These are phyloP conservation scores for Mucor racemosus DNA, from an alignment of 371 early-diverging fungal genomes.

Conservation along the genomic window DNA sequence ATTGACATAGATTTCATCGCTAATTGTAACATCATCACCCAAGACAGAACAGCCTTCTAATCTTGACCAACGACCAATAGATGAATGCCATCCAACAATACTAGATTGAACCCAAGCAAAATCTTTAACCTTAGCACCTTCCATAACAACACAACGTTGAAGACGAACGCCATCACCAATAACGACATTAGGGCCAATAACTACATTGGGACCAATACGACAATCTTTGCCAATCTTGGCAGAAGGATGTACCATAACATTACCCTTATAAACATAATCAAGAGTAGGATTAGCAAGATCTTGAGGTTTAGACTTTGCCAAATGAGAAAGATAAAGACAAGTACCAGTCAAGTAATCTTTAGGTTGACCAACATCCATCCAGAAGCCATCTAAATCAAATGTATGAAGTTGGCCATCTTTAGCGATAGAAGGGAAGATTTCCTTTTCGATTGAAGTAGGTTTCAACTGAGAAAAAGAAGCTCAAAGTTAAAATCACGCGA, in stretches of 20 bases:
- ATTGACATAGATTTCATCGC: slow-evolving; percentile 93
- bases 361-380: slow-evolving; percentile 99
- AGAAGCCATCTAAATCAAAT: slow-evolving; percentile 97
- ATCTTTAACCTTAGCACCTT: slow-evolving; percentile 86
- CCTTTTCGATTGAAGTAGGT: slow-evolving; percentile 98
- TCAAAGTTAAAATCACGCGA: slow-evolving; percentile 67
- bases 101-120: slow-evolving; percentile 89
- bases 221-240: slow-evolving; percentile 94
- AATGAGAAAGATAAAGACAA: slow-evolving; percentile 87
- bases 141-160: slow-evolving; percentile 88
- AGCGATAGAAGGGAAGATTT: slow-evolving; percentile 97
- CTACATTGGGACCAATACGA: slow-evolving; percentile 96
- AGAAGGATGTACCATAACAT: slow-evolving; percentile 88
- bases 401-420: slow-evolving; percentile 82
- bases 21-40: slow-evolving; percentile 93
- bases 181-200: slow-evolving; percentile 91
- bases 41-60: slow-evolving; percentile 93
- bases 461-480: slow-evolving; percentile 29
- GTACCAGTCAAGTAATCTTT: slow-evolving; percentile 98
- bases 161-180: slow-evolving; percentile 97
- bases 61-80: slow-evolving; percentile 92
- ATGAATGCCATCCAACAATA: slow-evolving; percentile 98
- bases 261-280: slow-evolving; percentile 76
- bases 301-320: slow-evolving; percentile 76
- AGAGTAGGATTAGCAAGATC: slow-evolving; percentile 62